These are phyloP conservation scores for Phytophthora pseudosyringae DNA, from an alignment of 352 stramenopile species.

Conservation along the genomic window DNA sequence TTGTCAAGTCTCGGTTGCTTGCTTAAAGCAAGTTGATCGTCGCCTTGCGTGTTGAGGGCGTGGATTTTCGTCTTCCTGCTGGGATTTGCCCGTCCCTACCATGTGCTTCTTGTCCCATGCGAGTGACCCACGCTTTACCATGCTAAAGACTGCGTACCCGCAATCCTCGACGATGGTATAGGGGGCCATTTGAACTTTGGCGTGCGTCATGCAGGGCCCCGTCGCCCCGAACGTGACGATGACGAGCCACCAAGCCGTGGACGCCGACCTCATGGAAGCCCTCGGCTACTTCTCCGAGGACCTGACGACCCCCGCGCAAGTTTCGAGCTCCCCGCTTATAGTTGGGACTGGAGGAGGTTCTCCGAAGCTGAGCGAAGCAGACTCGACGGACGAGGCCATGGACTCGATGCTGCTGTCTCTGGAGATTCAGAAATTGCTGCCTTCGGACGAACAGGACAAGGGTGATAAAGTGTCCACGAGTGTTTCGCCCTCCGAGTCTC, in stretches of 20 bases:
- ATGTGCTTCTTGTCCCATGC: no score
- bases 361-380: slow-evolving; percentile 1
- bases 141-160: not conserved
- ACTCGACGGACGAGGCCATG: slow-evolving; percentile 10
- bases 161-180: slow-evolving; percentile 16
- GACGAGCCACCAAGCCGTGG: not conserved
- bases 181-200: slow-evolving; percentile 19
- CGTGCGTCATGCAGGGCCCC: slow-evolving; percentile 5
- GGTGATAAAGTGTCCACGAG: not conserved
- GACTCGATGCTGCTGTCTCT: slow-evolving; percentile 31
- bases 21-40: no score
- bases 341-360: not conserved
- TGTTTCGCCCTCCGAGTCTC: not conserved
- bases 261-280: slow-evolving; percentile 35
- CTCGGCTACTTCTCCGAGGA: slow-evolving; percentile 35
- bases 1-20: no score
- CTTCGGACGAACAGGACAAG: slow-evolving; percentile 9
- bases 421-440: slow-evolving; percentile 25
- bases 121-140: no score
- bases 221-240: not conserved
- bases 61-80: no score
- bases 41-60: no score
- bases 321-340: slow-evolving; percentile 7
- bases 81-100: no score
- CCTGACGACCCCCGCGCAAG: not conserved